Evolutionary conservation across 176 grass and related monocot genomes (phyloP).

Genomic region (Triticum turgidum): DNA sequence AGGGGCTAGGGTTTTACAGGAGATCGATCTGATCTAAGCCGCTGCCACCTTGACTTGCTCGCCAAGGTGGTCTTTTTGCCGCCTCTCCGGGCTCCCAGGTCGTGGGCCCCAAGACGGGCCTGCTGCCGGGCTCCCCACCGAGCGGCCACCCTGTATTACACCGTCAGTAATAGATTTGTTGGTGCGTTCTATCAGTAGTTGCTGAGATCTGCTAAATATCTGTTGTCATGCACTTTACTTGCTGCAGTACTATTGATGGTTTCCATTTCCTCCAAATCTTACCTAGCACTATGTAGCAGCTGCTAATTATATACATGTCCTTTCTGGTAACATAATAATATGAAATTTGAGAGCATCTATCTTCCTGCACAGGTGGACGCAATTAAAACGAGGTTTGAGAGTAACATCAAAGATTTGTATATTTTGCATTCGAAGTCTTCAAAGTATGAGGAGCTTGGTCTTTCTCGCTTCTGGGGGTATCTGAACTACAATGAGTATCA

Average conservation of each 20-base stretch:
- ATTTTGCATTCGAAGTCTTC: conserved; percentile 67
- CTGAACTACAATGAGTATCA: conserved; percentile 92
- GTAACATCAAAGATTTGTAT: conserved; percentile 67
- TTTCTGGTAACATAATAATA: neutral
- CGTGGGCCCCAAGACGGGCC: too few species aligned
- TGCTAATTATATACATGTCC: neutral
- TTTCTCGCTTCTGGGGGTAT: conserved; percentile 82
- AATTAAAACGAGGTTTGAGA: conserved; percentile 60
- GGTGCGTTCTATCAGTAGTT: neutral
- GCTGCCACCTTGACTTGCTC: too few species aligned
- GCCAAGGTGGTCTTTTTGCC: too few species aligned
- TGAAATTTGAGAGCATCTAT: neutral
- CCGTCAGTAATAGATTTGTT: neutral
- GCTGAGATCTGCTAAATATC: conserved; percentile 8
- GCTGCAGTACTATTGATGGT: neutral
- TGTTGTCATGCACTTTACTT: conserved; percentile 4
- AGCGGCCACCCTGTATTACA: too few species aligned
- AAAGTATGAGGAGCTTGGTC: conserved; percentile 68
- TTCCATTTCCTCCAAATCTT: conserved; percentile 5
- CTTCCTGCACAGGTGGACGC: conserved; percentile 56
- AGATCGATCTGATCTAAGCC: too few species aligned
- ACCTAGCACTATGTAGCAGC: neutral
- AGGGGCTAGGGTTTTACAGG: too few species aligned
- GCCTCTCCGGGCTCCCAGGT: too few species aligned
- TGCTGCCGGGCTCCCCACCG: too few species aligned